A percentile compares a stretch with the other conserved stretches of the same genome.
Evolutionary conservation across 75 land plant species (phyloP).

Genomic region (Adiantum capillusveneris): DNA sequence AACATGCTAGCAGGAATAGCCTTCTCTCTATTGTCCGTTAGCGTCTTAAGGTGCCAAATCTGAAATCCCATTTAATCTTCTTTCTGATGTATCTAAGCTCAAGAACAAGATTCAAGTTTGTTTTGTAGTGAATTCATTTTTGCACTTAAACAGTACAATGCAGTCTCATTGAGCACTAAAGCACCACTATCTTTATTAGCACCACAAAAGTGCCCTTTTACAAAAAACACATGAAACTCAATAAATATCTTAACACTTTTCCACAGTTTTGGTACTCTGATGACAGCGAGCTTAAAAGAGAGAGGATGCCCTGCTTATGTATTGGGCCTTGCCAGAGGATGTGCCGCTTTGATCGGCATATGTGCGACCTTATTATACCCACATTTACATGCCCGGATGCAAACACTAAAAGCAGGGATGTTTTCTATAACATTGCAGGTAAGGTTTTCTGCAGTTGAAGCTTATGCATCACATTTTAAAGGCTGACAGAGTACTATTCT

Average conservation of each 20-base stretch:
- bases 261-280: constrained; percentile 85
- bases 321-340: constrained; percentile 69
- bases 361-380: constrained; percentile 77
- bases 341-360: constrained; percentile 70
- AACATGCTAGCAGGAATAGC: constrained; percentile 75
- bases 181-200: too few relatives aligned
- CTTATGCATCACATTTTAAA: neutral
- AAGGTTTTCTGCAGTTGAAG: too few relatives aligned
- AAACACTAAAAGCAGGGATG: constrained; percentile 71
- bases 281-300: constrained; percentile 87
- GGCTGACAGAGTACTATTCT: neutral
- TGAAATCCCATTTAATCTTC: neutral
- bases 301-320: constrained; percentile 75
- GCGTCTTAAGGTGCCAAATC: constrained; percentile 67
- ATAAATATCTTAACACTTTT: too few relatives aligned
- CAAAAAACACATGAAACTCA: too few relatives aligned
- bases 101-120: too few relatives aligned
- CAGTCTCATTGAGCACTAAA: too few relatives aligned
- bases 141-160: too few relatives aligned
- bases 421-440: constrained; percentile 91
- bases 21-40: constrained; percentile 73
- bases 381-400: constrained; percentile 49
- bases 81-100: too few relatives aligned
- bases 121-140: too few relatives aligned
- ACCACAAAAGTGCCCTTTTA: too few relatives aligned